Conservation (phyloP, 345 rosid species). For the Microcos paniculata region DNA sequence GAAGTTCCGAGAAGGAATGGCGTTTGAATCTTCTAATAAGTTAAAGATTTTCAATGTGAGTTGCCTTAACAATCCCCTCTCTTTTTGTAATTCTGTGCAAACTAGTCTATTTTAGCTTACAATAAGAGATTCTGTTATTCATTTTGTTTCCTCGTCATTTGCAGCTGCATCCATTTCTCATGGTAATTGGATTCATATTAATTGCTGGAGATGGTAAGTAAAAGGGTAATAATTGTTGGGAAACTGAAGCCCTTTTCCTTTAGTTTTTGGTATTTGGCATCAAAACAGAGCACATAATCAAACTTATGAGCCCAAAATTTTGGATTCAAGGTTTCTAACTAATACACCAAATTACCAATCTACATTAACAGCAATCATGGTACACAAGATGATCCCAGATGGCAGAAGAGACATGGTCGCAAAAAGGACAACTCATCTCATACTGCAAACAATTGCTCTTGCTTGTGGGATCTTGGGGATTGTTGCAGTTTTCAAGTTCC, state of each 20-base stretch:
- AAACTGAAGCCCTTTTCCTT: neutral
- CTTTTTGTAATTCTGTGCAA: neutral
- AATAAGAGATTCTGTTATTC: neutral
- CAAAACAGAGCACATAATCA: neutral
- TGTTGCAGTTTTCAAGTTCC: conserved; percentile 40
- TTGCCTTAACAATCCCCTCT: neutral
- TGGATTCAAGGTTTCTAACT: neutral
- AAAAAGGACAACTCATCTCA: conserved; percentile 34
- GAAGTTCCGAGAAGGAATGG: conserved; percentile 38
- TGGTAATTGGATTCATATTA: conserved; percentile 56
- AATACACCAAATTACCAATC: neutral
- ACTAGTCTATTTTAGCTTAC: neutral
- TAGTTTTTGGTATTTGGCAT: neutral
- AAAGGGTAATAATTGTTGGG: neutral
- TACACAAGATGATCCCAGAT: conserved; percentile 44
- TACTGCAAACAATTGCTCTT: conserved; percentile 41
- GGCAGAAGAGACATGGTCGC: conserved; percentile 17
- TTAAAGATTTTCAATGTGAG: conserved; percentile 43
- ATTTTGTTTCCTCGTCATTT: neutral
- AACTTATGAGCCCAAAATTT: neutral
- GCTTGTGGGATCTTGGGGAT: conserved; percentile 41
- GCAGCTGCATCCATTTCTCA: conserved; percentile 52
- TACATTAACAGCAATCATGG: conserved; percentile 51
- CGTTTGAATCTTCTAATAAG: conserved; percentile 36
- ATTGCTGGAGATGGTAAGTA: conserved; percentile 50